A percentile compares a stretch with the other conserved stretches of the same genome.
These are phyloP conservation scores for Boletales sp. DNA, from an alignment of 768 basidiomycete species.

Conservation along the genomic window DNA sequence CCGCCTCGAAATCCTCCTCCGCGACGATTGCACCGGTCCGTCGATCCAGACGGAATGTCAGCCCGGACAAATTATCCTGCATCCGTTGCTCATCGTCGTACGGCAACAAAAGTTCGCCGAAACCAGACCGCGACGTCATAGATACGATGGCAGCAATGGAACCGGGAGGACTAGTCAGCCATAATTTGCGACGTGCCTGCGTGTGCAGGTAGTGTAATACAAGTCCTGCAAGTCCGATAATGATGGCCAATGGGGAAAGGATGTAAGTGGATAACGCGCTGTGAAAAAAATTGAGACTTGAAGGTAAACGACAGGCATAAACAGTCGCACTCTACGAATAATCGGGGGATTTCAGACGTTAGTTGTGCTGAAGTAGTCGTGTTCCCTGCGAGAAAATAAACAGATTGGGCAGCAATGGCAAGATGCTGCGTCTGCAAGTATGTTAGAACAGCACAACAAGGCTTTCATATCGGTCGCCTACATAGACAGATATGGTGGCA, in stretches of 20 bases:
- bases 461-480: conserved; percentile 2
- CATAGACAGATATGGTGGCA: conserved; percentile 41
- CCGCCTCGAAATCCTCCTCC: conserved; percentile 37
- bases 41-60: conserved; percentile 53
- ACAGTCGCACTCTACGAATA: conserved; percentile 54
- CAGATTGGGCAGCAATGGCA: conserved; percentile 49
- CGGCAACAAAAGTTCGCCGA: conserved; percentile 57
- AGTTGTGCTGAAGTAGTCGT: conserved; percentile 36
- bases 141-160: conserved; percentile 56
- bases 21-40: conserved; percentile 62
- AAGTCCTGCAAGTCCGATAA: conserved; percentile 46
- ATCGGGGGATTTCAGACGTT: conserved; percentile 42
- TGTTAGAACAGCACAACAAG: background rate
- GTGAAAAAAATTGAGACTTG: background rate
- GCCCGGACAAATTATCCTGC: conserved; percentile 44
- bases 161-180: conserved; percentile 54
- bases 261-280: conserved; percentile 53
- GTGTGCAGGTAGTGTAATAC: conserved; percentile 46
- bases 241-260: conserved; percentile 47
- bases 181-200: conserved; percentile 44
- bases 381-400: conserved; percentile 53
- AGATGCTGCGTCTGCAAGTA: conserved; percentile 52
- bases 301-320: background rate
- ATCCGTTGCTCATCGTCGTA: conserved; percentile 49
- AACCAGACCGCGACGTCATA: conserved; percentile 58